Percentiles rank a stretch among this genome's conserved stretches.
Conservation (phyloP, 768 basidiomycete species). For the Lyophyllum shimeji region DNA sequence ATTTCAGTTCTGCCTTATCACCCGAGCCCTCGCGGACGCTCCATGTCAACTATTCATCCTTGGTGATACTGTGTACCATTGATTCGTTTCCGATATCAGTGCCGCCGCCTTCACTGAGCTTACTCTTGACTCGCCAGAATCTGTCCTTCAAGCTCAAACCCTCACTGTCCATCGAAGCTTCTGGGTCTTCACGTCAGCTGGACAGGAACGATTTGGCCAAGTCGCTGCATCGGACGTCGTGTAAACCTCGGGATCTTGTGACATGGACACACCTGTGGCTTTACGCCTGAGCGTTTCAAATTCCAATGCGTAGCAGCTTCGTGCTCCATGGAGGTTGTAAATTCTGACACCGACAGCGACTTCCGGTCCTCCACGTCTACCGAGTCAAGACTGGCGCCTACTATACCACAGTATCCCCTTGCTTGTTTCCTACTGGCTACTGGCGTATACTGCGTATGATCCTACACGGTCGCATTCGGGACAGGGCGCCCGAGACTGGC, state of each 20-base stretch:
- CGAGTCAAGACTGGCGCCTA: neutral
- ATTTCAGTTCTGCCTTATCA: neutral
- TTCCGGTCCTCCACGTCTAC: neutral
- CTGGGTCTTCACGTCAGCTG: neutral
- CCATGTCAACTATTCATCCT: slow-evolving; percentile 1
- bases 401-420: neutral
- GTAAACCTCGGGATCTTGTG: neutral
- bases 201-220: neutral
- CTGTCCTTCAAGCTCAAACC: neutral
- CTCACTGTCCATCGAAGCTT: neutral
- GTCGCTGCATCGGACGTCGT: neutral
- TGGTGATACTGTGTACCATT: neutral
- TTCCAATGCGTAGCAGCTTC: neutral
- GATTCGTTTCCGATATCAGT: neutral
- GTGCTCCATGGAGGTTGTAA: neutral
- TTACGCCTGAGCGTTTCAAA: neutral
- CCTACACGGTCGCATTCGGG: neutral
- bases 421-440: neutral
- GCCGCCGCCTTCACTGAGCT: neutral
- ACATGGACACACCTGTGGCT: neutral
- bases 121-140: neutral
- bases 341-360: neutral
- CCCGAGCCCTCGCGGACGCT: neutral
- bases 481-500: neutral
- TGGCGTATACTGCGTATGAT: too few relatives aligned